Conservation (phyloP, 1,139 yeast species). For the Debaryomyces sp. region DNA sequence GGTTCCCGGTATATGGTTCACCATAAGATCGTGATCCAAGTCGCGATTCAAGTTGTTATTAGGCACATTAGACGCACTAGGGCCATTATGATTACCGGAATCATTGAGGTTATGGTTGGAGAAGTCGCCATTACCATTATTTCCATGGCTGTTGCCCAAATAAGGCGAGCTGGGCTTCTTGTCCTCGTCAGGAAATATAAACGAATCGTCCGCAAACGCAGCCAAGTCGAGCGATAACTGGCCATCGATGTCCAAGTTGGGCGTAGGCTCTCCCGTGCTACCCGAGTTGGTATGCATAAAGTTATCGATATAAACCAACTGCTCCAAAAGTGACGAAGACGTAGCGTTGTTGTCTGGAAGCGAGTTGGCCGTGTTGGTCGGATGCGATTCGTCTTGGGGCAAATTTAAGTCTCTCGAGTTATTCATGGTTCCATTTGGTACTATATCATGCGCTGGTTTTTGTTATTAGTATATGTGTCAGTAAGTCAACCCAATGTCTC, state of each 20-base stretch:
- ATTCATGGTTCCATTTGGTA: not conserved
- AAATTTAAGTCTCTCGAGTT: not conserved
- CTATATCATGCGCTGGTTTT: not conserved
- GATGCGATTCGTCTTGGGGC: not conserved
- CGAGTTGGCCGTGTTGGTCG: not conserved
- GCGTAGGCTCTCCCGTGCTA: slow-evolving; percentile 24
- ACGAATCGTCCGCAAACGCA: slow-evolving; percentile 79
- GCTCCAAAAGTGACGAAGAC: slow-evolving; percentile 71
- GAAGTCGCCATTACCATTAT: not conserved
- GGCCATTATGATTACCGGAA: not conserved
- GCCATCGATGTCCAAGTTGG: slow-evolving; percentile 59
- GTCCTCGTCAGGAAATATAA: slow-evolving; percentile 78
- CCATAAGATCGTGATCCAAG: not conserved
- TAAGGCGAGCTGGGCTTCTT: slow-evolving; percentile 34
- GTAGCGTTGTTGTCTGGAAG: slow-evolving; percentile 27
- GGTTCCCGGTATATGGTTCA: not conserved
- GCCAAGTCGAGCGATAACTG: slow-evolving; percentile 72
- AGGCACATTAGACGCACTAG: not conserved
- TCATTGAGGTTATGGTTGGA: not conserved
- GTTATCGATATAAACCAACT: slow-evolving; percentile 74
- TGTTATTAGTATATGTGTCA: not conserved
- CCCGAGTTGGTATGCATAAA: slow-evolving; percentile 56
- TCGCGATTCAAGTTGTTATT: not conserved
- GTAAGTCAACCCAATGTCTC: not conserved
- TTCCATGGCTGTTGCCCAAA: slow-evolving; percentile 16